Evolutionary conservation across 1,284 basidiomycete species (phyloP), one percentile per base, ranked within the genome.

Genomic region (Pseudozyma tsukubaensis): DNA sequence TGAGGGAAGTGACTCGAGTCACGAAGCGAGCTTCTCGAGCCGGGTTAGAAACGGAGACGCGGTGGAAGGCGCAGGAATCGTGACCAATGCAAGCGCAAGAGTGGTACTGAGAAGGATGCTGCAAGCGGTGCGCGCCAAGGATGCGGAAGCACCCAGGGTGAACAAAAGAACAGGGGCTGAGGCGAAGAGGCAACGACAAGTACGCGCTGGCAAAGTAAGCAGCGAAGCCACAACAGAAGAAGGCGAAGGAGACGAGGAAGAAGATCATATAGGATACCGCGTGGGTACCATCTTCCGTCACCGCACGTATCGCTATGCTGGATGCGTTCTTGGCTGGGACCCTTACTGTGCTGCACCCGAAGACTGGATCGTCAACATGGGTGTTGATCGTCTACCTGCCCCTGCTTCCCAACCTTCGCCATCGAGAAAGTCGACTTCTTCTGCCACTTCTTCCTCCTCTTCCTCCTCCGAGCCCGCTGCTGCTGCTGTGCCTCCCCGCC

Each of bases 331-430:
- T 1, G 61, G 66, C 8, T 79, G 77, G 77, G 69, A 73, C n/a
- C 50, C 62, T 5, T 40, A 60, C 37, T 79, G 77, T 39, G 53
- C 56, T 11, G 72, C 72, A 1, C 57, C 71, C 4, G 69, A 78
- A 19, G 59, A 74, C 29, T 79, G 77, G 77, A 77, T 77, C 43
- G 39, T 57, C 42, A 61, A 62, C 43, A 79, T 79, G 77, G 76
- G 73, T 29, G 74, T 78, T 0, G 72, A 76, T 43, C 53, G 53
- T n/a, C 57, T 78, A 0, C 72, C 72, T 6, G 39, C 64, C 5
- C 57, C 68, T 7, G 18, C 45, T 42, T 19, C 19, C 16, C 37
- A 29, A 29, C 24, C 6, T 29, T 6, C 24, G 24, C 3, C 24
- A 3, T 29, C 24, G 24, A 29, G 24, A 29, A 29, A 29, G n/a